A percentile compares a stretch with the other conserved stretches of the same genome.
Conservation (phyloP, 148 eudicot species). For the Camellia granthamiana region DNA sequence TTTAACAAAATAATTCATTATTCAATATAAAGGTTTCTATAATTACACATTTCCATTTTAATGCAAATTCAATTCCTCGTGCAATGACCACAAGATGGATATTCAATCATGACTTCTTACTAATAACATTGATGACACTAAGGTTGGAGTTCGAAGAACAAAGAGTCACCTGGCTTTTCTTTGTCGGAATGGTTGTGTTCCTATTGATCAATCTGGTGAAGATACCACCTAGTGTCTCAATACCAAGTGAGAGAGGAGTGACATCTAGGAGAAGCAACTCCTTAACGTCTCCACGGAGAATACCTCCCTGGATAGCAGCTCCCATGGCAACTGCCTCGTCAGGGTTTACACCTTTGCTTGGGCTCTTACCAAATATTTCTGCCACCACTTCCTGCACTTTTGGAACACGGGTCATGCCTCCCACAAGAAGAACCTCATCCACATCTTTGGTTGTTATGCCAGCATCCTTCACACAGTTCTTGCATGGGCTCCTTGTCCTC, state of each 20-base stretch:
- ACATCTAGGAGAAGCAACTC: conserved; percentile 29
- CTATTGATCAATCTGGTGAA: conserved; percentile 30
- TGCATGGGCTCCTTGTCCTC: conserved; percentile 30
- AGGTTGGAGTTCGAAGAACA: background rate
- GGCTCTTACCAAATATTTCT: conserved; percentile 29
- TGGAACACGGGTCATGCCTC: conserved; percentile 41
- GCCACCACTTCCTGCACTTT: conserved; percentile 36
- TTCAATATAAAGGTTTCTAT: background rate
- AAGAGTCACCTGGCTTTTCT: conserved; percentile 25
- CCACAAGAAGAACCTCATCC: conserved; percentile 40
- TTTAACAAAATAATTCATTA: too few species aligned
- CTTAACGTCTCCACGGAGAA: conserved; percentile 35
- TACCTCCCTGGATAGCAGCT: conserved; percentile 39
- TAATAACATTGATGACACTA: background rate
- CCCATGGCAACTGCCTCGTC: conserved; percentile 39
- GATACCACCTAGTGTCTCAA: conserved; percentile 35
- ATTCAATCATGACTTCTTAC: background rate
- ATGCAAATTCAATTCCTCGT: background rate
- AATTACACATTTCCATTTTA: background rate
- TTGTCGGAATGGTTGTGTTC: conserved; percentile 35
- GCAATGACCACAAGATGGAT: background rate
- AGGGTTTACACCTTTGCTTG: conserved; percentile 34
- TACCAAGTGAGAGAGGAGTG: conserved; percentile 29
- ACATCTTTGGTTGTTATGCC: conserved; percentile 29
- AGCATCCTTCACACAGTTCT: conserved; percentile 36